A percentile compares a stretch with the other conserved stretches of the same genome.
Evolutionary conservation across 1,284 basidiomycete genomes (phyloP).

Genomic region (Ceratorhiza oryzae-sativae): DNA sequence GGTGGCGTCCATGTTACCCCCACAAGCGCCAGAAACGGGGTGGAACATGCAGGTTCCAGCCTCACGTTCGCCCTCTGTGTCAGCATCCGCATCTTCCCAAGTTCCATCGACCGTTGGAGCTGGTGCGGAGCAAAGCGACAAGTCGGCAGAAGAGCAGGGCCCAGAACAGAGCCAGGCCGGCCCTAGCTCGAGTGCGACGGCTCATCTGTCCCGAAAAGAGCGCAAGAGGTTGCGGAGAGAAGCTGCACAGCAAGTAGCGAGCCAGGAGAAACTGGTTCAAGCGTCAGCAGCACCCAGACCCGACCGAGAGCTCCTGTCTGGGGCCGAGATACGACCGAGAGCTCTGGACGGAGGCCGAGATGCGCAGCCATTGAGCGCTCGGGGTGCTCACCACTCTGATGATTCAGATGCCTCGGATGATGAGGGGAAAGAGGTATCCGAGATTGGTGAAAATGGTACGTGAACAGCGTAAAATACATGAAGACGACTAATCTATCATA

Average conservation of each 20-base stretch:
- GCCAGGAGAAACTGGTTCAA: background rate
- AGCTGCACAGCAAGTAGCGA: background rate
- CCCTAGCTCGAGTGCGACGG: background rate
- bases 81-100: conserved; percentile 6
- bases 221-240: conserved; percentile 29
- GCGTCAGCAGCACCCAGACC: background rate
- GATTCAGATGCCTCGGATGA: conserved; percentile 17
- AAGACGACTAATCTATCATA: conserved; percentile 20
- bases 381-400: background rate
- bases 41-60: conserved; percentile 13
- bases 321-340: background rate
- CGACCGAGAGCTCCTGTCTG: background rate
- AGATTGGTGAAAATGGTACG: conserved; percentile 23
- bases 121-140: background rate
- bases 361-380: conserved; percentile 4
- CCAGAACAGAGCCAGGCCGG: conserved; percentile 5
- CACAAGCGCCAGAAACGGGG: background rate
- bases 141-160: background rate
- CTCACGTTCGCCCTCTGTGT: conserved; percentile 20
- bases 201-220: conserved; percentile 35
- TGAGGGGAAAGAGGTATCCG: conserved; percentile 10
- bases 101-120: background rate
- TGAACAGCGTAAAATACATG: conserved; percentile 30
- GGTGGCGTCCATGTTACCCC: conserved; percentile 21
- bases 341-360: background rate